These are phyloP conservation scores for Kwoniella dejecticola DNA, from an alignment of 768 basidiomycete species.

Conservation along the genomic window DNA sequence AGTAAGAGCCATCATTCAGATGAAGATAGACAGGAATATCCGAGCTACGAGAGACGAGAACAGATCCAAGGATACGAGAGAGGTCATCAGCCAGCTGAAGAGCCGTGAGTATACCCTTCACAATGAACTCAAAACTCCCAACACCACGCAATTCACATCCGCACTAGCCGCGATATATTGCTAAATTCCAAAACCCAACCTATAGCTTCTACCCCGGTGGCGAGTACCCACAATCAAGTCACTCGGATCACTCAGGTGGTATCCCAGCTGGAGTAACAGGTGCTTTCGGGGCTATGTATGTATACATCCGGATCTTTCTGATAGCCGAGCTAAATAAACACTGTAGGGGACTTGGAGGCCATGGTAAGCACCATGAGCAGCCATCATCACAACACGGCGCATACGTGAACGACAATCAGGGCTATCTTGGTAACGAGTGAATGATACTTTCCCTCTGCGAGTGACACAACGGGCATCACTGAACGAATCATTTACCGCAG, in stretches of 20 bases:
- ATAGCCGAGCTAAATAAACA: no score
- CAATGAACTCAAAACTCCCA: no score
- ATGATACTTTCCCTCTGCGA: background rate
- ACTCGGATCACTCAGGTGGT: background rate
- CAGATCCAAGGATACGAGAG: background rate
- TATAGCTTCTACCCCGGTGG: background rate
- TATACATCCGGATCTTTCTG: no score
- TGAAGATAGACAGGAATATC: slow-evolving; percentile 5
- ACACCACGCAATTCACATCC: no score
- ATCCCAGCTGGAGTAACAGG: background rate
- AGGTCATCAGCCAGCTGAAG: background rate
- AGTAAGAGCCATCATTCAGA: background rate
- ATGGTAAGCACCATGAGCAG: background rate
- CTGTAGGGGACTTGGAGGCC: background rate
- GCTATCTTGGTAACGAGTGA: background rate
- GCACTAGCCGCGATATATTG: no score
- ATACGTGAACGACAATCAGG: slow-evolving; percentile 7
- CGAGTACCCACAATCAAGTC: background rate
- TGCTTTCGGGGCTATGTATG: slow-evolving; percentile 13
- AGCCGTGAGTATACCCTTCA: slow-evolving; percentile 2
- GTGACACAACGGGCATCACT: no score
- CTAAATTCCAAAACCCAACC: no score
- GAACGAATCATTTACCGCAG: background rate
- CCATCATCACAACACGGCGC: background rate
- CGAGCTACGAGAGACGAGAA: background rate